Percentiles rank a stretch among this genome's conserved stretches.
Evolutionary conservation across 208 protist species (phyloP).

Genomic region (Paratrypanosoma confusum): DNA sequence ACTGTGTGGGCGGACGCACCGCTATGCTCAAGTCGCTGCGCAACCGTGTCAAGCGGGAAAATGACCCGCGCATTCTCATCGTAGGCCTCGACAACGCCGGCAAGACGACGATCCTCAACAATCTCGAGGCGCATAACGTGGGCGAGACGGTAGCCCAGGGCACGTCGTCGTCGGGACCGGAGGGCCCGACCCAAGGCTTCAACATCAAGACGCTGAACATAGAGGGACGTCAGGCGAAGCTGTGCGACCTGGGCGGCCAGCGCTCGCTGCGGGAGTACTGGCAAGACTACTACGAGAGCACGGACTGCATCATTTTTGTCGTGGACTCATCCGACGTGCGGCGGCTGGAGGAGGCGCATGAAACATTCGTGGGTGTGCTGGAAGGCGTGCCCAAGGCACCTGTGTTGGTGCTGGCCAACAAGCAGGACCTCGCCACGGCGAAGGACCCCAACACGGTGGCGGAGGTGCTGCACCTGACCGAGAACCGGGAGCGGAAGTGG

Average conservation of each 20-base stretch:
- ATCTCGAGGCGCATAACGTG: too few relatives aligned
- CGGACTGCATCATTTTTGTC: slow-evolving; percentile 96
- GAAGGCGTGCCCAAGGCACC: slow-evolving; percentile 92
- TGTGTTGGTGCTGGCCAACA: slow-evolving; percentile 99
- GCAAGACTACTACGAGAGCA: slow-evolving; percentile 96
- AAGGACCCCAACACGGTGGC: slow-evolving; percentile 68
- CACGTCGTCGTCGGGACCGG: slow-evolving; percentile 60
- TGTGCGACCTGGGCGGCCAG: slow-evolving; percentile 99
- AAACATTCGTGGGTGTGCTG: slow-evolving; percentile 91
- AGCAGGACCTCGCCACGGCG: slow-evolving; percentile 97
- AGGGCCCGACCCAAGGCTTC: slow-evolving; percentile 99
- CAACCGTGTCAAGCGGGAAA: slow-evolving; percentile 82
- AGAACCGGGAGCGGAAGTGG: slow-evolving; percentile 91
- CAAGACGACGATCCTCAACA: slow-evolving; percentile 95
- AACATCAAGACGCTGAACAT: slow-evolving; percentile 97
- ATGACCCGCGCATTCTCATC: slow-evolving; percentile 91
- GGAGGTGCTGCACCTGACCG: slow-evolving; percentile 64
- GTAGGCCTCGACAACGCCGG: slow-evolving; percentile 93
- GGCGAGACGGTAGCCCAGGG: slow-evolving; percentile 62
- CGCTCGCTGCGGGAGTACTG: slow-evolving; percentile 96
- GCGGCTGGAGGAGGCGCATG: slow-evolving; percentile 84
- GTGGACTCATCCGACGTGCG: slow-evolving; percentile 91
- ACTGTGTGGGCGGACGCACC: too few relatives aligned
- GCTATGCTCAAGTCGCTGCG: slow-evolving; percentile 76
- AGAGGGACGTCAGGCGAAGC: slow-evolving; percentile 90